Conservation (phyloP, 352 stramenopile genomes). For the Phytophthora pinifolia region DNA sequence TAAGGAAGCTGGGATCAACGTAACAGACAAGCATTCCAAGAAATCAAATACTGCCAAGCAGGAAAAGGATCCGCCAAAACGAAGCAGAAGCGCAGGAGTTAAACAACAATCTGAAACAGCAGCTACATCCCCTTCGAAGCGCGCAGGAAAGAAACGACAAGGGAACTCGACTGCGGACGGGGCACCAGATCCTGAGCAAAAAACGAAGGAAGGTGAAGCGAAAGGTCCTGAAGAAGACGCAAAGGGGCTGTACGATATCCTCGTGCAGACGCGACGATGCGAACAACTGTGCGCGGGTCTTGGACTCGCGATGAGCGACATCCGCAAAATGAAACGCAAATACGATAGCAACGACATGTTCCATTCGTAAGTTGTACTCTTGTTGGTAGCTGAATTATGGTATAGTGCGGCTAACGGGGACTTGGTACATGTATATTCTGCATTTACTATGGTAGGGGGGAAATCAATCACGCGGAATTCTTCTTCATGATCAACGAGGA, state of each 20-base stretch:
- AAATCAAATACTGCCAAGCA: not conserved
- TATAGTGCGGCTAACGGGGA: too few species aligned
- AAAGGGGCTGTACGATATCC: conserved; percentile 47
- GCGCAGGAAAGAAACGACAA: conserved; percentile 1
- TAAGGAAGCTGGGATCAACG: not conserved
- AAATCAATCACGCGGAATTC: conserved; percentile 75
- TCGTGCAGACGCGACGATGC: conserved; percentile 55
- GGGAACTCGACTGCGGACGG: not conserved
- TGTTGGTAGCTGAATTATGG: too few species aligned
- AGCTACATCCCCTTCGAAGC: conserved; percentile 3
- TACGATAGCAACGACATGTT: conserved; percentile 80
- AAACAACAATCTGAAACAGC: not conserved
- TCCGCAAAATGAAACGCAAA: conserved; percentile 70
- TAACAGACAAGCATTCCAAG: conserved; percentile 3
- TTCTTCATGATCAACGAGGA: conserved; percentile 76
- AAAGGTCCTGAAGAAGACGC: conserved; percentile 26
- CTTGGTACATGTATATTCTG: too few species aligned
- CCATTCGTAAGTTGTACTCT: conserved; percentile 48
- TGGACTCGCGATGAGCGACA: conserved; percentile 51
- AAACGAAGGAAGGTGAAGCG: not conserved
- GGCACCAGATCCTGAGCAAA: not conserved
- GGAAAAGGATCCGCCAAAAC: conserved; percentile 3
- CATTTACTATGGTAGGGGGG: conserved; percentile 35
- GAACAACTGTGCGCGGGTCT: conserved; percentile 53
- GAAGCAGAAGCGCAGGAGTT: not conserved